Conservation (phyloP, 1,284 basidiomycete genomes). For the Cystobasidiaceae sp. region DNA sequence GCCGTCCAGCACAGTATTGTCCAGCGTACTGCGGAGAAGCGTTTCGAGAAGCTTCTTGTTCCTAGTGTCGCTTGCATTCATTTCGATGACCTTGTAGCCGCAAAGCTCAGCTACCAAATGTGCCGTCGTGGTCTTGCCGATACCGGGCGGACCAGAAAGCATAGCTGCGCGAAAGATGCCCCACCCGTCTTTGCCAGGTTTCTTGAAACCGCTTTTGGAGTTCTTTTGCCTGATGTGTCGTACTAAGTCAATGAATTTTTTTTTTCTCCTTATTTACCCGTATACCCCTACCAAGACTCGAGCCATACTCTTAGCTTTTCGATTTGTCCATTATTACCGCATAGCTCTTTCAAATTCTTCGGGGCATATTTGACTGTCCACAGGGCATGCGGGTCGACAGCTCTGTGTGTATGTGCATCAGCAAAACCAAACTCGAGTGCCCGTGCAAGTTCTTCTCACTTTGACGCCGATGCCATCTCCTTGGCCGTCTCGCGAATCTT, state of each 20-base stretch:
- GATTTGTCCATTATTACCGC: constrained; percentile 86
- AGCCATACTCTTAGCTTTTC: constrained; percentile 87
- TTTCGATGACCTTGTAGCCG: constrained; percentile 86
- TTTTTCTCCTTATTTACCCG: too few species aligned
- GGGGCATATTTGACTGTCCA: constrained; percentile 98
- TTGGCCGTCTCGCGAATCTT: constrained; percentile 61
- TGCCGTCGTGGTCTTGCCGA: constrained; percentile 95
- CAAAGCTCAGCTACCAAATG: constrained; percentile 83
- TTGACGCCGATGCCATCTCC: constrained; percentile 58
- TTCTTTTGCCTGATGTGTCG: constrained; percentile 73
- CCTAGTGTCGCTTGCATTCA: constrained; percentile 91
- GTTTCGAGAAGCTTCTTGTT: constrained; percentile 93
- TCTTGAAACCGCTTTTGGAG: constrained; percentile 74
- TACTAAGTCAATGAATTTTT: background rate
- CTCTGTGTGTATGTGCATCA: background rate
- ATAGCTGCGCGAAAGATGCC: constrained; percentile 81
- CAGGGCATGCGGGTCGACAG: too few species aligned
- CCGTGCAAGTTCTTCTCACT: constrained; percentile 4
- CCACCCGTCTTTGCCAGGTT: constrained; percentile 86
- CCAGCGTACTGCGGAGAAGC: constrained; percentile 63
- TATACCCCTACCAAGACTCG: constrained; percentile 65
- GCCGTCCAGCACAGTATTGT: constrained; percentile 80
- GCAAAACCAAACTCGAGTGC: background rate
- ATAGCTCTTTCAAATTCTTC: constrained; percentile 76
- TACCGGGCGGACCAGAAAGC: constrained; percentile 89